phyloP scores from a whole-genome alignment of 371 early-diverging fungal genomes.

The Cokeromyces recurvatus region DNA sequence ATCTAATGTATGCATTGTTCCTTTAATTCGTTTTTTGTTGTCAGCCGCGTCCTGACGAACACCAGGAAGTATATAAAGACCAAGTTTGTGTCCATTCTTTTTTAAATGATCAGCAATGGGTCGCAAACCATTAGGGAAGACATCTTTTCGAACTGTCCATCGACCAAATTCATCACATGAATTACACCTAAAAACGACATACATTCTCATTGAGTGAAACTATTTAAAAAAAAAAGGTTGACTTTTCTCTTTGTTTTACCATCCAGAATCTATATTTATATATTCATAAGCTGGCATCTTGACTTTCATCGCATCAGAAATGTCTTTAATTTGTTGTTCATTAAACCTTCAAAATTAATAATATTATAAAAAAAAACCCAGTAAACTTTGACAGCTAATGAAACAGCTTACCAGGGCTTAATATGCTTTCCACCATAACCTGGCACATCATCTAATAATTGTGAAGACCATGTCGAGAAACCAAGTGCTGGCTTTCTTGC shows the following conservation, averaged over 20 bases:
- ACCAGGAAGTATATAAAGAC: slow-evolving; percentile 40
- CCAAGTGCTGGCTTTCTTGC: slow-evolving; percentile 36
- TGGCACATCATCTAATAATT: slow-evolving; percentile 35
- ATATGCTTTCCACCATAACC: slow-evolving; percentile 39
- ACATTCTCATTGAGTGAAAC: too few species aligned
- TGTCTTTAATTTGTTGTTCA: slow-evolving; percentile 23
- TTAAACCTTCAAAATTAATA: slow-evolving; percentile 25
- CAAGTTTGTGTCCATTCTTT: slow-evolving; percentile 37
- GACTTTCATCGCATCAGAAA: slow-evolving; percentile 33
- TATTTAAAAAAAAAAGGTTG: not conserved
- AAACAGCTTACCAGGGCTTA: slow-evolving; percentile 8
- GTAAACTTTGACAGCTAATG: not conserved
- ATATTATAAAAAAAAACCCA: not conserved
- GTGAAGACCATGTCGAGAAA: slow-evolving; percentile 47
- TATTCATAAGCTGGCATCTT: slow-evolving; percentile 40
- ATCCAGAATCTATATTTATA: slow-evolving; percentile 46
- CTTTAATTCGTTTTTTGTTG: slow-evolving; percentile 18
- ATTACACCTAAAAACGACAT: slow-evolving; percentile 25
- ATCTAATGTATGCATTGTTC: slow-evolving; percentile 12
- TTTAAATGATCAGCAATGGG: slow-evolving; percentile 24
- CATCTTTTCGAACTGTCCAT: slow-evolving; percentile 30
- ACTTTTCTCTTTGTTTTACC: too few species aligned
- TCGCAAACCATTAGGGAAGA: slow-evolving; percentile 34
- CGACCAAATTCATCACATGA: slow-evolving; percentile 37
- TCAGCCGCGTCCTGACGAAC: slow-evolving; percentile 34